phyloP scores from a whole-genome alignment of 2,329 filamentous ascomycete species.

The Lojkania enalia region DNA sequence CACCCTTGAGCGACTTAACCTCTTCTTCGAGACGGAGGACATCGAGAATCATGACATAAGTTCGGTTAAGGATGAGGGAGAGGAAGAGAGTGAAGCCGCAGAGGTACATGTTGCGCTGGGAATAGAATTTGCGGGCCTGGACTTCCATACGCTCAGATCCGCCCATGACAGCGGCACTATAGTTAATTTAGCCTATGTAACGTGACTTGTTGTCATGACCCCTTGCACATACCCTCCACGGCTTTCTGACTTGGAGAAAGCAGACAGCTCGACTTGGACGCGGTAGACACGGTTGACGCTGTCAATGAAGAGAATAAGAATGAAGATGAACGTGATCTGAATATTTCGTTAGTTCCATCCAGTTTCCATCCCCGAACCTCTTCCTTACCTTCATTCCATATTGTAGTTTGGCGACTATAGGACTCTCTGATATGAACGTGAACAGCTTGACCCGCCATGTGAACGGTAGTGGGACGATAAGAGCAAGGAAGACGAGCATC shows the following conservation, averaged over 20 bases:
- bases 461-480: conserved; percentile 88
- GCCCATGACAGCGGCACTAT: conserved; percentile 70
- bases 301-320: conserved; percentile 96
- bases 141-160: conserved; percentile 95
- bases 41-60: conserved; percentile 96
- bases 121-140: conserved; percentile 99
- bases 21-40: conserved; percentile 90
- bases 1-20: conserved; percentile 78
- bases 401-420: conserved; percentile 84
- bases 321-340: conserved; percentile 96
- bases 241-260: conserved; percentile 65
- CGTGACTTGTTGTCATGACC: not conserved
- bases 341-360: not conserved
- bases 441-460: conserved; percentile 83
- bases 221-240: conserved; percentile 55
- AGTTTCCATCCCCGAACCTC: not conserved
- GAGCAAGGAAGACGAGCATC: conserved; percentile 78
- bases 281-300: conserved; percentile 96
- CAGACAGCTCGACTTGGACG: conserved; percentile 84
- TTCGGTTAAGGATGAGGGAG: conserved; percentile 97
- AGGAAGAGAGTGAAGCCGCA: conserved; percentile 99
- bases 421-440: conserved; percentile 92
- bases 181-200: conserved; percentile 15
- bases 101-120: conserved; percentile 99
- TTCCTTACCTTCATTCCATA: conserved; percentile 82